Conservation (phyloP, 768 basidiomycete genomes). For the Rhodotorula paludigena region DNA sequence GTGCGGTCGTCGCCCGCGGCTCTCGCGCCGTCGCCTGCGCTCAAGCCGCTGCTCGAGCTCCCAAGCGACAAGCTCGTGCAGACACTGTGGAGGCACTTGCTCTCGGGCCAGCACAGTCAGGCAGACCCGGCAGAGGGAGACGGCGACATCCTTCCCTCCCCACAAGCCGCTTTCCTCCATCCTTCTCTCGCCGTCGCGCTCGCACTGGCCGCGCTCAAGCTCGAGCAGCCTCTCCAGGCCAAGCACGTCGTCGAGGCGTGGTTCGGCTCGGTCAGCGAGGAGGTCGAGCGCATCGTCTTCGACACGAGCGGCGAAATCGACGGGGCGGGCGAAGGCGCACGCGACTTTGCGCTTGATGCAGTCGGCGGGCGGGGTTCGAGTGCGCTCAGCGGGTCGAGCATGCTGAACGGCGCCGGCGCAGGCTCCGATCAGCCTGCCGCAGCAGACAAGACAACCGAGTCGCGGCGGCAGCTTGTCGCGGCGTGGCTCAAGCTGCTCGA, state of each 20-base stretch:
- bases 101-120: background rate
- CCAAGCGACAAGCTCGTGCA: slow-evolving; percentile 9
- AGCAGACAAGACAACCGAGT: background rate
- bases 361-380: background rate
- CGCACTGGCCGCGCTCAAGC: slow-evolving; percentile 33
- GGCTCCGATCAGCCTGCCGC: background rate
- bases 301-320: background rate
- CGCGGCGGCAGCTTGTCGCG: slow-evolving; percentile 5
- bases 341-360: slow-evolving; percentile 15
- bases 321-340: background rate
- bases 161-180: slow-evolving; percentile 22
- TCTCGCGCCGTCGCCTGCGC: background rate
- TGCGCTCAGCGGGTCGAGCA: slow-evolving; percentile 6
- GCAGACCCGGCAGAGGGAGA: background rate
- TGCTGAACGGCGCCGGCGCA: background rate
- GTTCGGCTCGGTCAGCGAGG: slow-evolving; percentile 20
- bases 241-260: slow-evolving; percentile 30
- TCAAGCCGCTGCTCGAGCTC: slow-evolving; percentile 13
- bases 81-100: slow-evolving; percentile 10
- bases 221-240: slow-evolving; percentile 18
- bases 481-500: slow-evolving; percentile 32
- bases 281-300: slow-evolving; percentile 23
- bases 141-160: slow-evolving; percentile 25
- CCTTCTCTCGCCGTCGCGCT: slow-evolving; percentile 32
- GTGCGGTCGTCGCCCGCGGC: slow-evolving; percentile 16